phyloP scores from a whole-genome alignment of 2,329 filamentous ascomycete species.

The Capronia coronata region DNA sequence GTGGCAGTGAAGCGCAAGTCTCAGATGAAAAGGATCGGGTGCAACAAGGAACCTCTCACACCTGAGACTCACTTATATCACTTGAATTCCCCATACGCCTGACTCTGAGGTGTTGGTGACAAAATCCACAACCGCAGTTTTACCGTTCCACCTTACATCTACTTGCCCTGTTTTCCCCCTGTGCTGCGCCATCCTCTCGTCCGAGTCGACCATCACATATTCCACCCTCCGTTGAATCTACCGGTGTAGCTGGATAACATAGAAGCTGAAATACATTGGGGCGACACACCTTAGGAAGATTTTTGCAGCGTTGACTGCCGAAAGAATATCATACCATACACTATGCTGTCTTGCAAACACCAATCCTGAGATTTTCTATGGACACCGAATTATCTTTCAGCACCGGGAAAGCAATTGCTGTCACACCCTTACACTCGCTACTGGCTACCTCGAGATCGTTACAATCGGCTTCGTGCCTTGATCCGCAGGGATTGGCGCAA shows the following conservation, averaged over 20 bases:
- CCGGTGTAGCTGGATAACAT: slow-evolving; percentile 1
- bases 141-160: slow-evolving; percentile 1
- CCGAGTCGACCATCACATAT: slow-evolving; percentile 16
- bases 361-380: slow-evolving; percentile 23
- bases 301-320: neutral
- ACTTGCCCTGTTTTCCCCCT: neutral
- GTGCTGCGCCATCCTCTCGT: slow-evolving; percentile 9
- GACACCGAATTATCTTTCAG: slow-evolving; percentile 16
- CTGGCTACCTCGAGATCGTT: neutral
- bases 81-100: neutral
- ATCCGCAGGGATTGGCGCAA: slow-evolving; percentile 1
- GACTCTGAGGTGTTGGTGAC: slow-evolving; percentile 1
- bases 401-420: slow-evolving; percentile 12
- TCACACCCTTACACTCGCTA: slow-evolving; percentile 10
- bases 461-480: neutral
- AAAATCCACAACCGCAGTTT: neutral
- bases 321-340: slow-evolving; percentile 9
- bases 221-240: slow-evolving; percentile 4
- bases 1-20: neutral
- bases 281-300: neutral
- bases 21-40: neutral
- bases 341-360: slow-evolving; percentile 14
- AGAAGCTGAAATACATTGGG: neutral
- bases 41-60: slow-evolving; percentile 1
- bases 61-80: slow-evolving; percentile 3